Conservation (phyloP, 306 rosid species). For the Casuarina cunninghamiana region DNA sequence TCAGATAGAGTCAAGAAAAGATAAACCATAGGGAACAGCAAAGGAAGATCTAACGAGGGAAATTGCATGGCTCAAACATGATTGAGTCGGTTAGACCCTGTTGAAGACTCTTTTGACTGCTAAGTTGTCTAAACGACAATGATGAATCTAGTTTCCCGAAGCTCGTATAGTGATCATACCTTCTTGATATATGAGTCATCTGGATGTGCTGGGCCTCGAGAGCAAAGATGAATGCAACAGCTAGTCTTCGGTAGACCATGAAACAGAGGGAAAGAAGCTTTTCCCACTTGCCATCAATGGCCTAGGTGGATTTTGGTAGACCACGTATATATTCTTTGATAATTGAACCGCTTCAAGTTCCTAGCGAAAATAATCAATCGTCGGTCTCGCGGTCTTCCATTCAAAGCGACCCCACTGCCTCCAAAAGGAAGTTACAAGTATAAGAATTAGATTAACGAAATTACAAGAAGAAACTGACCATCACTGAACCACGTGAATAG, state of each 20-base stretch:
- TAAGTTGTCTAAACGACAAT: not conserved
- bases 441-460: not conserved
- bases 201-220: not conserved
- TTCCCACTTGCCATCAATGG: not conserved
- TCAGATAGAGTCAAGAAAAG: not conserved
- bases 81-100: not conserved
- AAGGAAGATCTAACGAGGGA: not conserved
- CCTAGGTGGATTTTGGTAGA: not conserved
- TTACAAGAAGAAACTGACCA: not conserved
- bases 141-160: not conserved
- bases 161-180: not conserved
- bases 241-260: not conserved
- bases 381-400: constrained; percentile 14
- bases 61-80: constrained; percentile 1
- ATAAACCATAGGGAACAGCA: not conserved
- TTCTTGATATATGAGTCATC: not conserved
- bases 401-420: constrained; percentile 6
- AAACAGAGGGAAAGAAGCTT: not conserved
- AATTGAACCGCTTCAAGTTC: constrained; percentile 27
- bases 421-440: constrained; percentile 1
- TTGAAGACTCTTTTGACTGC: not conserved
- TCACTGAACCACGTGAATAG: not conserved
- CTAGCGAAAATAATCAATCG: constrained; percentile 9
- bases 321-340: constrained; percentile 8
- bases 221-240: not conserved